A percentile compares a stretch with the other conserved stretches of the same genome.
These are phyloP conservation scores for Tetrahymena malaccensis DNA, from an alignment of 73 alveolate species.

Conservation along the genomic window DNA sequence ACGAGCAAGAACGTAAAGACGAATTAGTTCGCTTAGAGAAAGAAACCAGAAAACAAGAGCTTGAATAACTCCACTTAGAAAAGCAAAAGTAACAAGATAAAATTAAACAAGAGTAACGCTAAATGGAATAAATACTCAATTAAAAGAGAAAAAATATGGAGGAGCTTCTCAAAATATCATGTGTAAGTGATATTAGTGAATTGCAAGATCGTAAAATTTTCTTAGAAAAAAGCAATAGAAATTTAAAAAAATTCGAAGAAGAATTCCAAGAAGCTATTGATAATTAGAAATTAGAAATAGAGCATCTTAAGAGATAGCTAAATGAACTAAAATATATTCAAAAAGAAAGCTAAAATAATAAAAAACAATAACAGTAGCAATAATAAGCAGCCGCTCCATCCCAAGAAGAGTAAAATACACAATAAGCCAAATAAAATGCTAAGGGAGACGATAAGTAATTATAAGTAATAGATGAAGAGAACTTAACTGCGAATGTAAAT, in stretches of 20 bases:
- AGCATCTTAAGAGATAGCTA: background rate
- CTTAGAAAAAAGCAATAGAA: background rate
- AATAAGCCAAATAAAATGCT: background rate
- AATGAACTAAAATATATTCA: background rate
- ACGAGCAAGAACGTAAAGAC: background rate
- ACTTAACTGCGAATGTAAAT: background rate
- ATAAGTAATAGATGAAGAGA: background rate
- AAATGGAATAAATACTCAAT: background rate
- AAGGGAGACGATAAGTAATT: background rate
- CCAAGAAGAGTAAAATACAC: background rate
- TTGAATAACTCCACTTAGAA: background rate
- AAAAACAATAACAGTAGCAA: background rate
- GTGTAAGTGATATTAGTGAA: background rate
- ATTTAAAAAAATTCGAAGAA: background rate
- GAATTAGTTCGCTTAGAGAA: background rate
- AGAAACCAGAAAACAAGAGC: background rate
- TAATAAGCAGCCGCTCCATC: background rate
- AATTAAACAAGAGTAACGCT: background rate
- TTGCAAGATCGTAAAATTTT: background rate
- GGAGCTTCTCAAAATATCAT: background rate
- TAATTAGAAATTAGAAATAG: background rate
- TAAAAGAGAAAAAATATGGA: background rate
- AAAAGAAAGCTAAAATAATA: background rate
- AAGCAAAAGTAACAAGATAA: background rate
- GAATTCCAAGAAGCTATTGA: background rate